Percentiles rank a stretch among this genome's conserved stretches.
Evolutionary conservation across 306 rosid genomes (phyloP).

Genomic region (Acacia acuminata): DNA sequence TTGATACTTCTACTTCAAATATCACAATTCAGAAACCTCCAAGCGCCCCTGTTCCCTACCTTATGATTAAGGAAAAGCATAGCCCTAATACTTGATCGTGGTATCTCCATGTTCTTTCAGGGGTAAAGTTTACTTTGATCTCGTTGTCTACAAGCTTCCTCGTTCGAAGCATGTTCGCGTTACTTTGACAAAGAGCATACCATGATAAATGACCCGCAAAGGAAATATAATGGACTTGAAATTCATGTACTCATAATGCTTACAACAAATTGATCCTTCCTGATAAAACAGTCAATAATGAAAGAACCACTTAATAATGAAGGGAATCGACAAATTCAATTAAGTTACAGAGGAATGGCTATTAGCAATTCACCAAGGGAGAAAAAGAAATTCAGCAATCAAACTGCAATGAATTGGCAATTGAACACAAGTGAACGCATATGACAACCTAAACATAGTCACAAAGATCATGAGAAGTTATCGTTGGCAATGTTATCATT

Average conservation of each 20-base stretch:
- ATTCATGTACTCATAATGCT: neutral
- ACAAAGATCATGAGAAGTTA: conserved; percentile 31
- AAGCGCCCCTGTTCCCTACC: neutral
- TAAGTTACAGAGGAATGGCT: neutral
- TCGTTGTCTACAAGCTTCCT: neutral
- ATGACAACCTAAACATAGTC: conserved; percentile 3
- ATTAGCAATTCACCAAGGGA: neutral
- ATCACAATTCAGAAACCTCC: neutral
- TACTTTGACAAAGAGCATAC: neutral
- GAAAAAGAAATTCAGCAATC: conserved; percentile 5
- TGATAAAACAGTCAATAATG: neutral
- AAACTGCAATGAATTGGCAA: conserved; percentile 22
- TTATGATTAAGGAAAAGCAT: neutral
- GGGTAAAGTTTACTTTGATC: neutral
- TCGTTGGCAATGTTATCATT: conserved; percentile 37
- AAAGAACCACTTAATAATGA: conserved; percentile 5
- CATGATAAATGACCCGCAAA: neutral
- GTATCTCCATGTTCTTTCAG: neutral
- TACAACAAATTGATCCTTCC: conserved; percentile 6
- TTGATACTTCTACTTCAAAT: neutral
- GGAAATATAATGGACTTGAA: neutral
- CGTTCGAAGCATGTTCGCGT: neutral
- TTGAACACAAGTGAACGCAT: conserved; percentile 20
- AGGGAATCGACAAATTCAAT: conserved; percentile 19
- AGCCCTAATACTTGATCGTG: neutral